Percentiles rank a stretch among this genome's conserved stretches.
Evolutionary conservation across 2,329 filamentous ascomycete genomes (phyloP).

Genomic region (Apiospora sp.): DNA sequence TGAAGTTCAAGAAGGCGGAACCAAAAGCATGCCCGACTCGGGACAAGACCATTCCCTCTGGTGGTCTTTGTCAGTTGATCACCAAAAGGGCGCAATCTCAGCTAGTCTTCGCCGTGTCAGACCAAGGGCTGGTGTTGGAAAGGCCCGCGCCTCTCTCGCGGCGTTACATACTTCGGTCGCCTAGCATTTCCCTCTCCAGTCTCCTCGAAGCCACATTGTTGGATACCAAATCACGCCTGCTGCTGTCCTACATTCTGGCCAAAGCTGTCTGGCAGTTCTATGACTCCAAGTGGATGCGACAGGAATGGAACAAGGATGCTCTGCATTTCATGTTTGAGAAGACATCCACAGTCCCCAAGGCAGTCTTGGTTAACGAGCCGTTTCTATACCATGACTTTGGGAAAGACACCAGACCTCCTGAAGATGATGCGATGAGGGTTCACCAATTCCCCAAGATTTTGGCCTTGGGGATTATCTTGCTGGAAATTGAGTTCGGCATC

Average conservation of each 20-base stretch:
- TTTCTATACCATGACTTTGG: neutral
- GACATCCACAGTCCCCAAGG: neutral
- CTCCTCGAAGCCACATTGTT: neutral
- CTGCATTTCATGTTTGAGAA: neutral
- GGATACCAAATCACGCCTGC: neutral
- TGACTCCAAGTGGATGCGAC: slow-evolving; percentile 28
- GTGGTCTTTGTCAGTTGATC: neutral
- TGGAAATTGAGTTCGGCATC: slow-evolving; percentile 31
- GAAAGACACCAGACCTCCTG: neutral
- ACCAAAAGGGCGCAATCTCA: neutral
- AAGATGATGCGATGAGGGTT: neutral
- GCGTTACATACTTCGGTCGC: neutral
- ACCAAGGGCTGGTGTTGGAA: neutral
- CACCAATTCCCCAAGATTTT: slow-evolving; percentile 32
- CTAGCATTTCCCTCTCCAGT: neutral
- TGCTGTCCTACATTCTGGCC: slow-evolving; percentile 21
- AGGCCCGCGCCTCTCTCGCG: neutral
- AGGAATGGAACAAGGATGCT: neutral
- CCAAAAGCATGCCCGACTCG: neutral
- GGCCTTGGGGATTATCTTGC: slow-evolving; percentile 32
- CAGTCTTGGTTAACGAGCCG: neutral
- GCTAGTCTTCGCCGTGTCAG: neutral
- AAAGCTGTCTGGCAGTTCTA: slow-evolving; percentile 31
- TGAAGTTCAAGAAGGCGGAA: neutral
- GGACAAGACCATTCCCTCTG: neutral